Conservation (phyloP, 805 yeast genomes). For the Wickerhamomyces chaumierensis region DNA sequence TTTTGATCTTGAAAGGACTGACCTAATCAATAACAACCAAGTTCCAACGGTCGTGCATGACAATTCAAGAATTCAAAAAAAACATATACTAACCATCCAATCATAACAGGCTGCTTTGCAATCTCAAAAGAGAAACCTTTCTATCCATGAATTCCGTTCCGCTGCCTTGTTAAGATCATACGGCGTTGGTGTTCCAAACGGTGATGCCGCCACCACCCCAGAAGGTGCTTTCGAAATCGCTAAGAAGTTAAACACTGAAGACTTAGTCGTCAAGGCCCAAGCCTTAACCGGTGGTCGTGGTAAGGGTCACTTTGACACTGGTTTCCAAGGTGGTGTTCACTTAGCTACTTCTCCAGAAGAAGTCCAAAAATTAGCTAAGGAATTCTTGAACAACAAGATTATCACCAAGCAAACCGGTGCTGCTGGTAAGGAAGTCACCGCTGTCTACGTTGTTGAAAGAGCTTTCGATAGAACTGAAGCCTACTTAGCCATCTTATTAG, state of each 20-base stretch:
- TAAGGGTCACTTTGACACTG: constrained; percentile 94
- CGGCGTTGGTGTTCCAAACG: constrained; percentile 86
- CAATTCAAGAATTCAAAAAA: too few species aligned
- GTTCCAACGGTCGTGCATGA: too few species aligned
- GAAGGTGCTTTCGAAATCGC: constrained; percentile 83
- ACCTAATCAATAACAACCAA: too few species aligned
- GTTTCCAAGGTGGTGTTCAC: constrained; percentile 94
- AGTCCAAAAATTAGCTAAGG: constrained; percentile 73
- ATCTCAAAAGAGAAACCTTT: constrained; percentile 51
- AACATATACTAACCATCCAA: constrained; percentile 2
- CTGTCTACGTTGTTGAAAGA: constrained; percentile 92
- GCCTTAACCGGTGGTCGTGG: constrained; percentile 99
- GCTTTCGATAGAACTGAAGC: constrained; percentile 92
- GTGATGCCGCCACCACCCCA: constrained; percentile 83
- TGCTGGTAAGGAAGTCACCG: constrained; percentile 93
- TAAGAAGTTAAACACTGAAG: constrained; percentile 59
- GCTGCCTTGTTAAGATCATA: constrained; percentile 72
- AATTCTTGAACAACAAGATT: constrained; percentile 87
- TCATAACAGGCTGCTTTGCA: constrained; percentile 7
- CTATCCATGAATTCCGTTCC: constrained; percentile 93
- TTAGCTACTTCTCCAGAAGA: constrained; percentile 76
- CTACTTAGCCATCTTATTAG: constrained; percentile 88
- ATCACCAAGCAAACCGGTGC: constrained; percentile 98
- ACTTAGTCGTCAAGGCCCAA: constrained; percentile 94
- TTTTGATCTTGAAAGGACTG: too few species aligned